phyloP scores from a whole-genome alignment of 768 basidiomycete genomes.

The Filobasidium floriforme region DNA sequence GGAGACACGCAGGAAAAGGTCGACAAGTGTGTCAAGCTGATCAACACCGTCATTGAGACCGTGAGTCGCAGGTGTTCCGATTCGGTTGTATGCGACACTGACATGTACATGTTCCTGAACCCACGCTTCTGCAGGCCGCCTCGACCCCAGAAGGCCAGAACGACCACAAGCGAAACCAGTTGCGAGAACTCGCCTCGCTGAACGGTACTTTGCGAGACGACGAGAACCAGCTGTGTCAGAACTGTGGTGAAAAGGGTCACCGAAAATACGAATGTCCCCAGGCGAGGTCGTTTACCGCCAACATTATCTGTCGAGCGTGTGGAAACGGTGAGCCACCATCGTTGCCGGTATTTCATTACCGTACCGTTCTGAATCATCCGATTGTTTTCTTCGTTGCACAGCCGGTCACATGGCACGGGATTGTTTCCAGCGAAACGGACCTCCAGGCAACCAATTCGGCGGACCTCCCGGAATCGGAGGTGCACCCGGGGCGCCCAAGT shows the following conservation, averaged over 20 bases:
- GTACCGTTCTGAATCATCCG: background rate
- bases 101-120: background rate
- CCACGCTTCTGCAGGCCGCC: conserved; percentile 61
- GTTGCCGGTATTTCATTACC: background rate
- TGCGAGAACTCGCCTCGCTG: conserved; percentile 90
- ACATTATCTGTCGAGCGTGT: conserved; percentile 97
- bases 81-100: background rate
- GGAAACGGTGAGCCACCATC: conserved; percentile 55
- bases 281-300: conserved; percentile 96
- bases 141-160: conserved; percentile 99
- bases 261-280: conserved; percentile 99
- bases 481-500: conserved; percentile 53
- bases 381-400: conserved; percentile 1
- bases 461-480: conserved; percentile 49
- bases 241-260: conserved; percentile 52
- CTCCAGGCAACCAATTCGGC: conserved; percentile 49
- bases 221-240: conserved; percentile 97
- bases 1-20: conserved; percentile 91
- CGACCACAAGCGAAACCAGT: conserved; percentile 97
- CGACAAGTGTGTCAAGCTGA: conserved; percentile 79
- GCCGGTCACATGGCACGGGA: conserved; percentile 99
- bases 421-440: conserved; percentile 87
- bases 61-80: conserved; percentile 50
- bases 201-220: conserved; percentile 99
- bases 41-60: conserved; percentile 96